These are phyloP conservation scores for Acorus calamus DNA, from an alignment of 106 monocot species.

Conservation along the genomic window DNA sequence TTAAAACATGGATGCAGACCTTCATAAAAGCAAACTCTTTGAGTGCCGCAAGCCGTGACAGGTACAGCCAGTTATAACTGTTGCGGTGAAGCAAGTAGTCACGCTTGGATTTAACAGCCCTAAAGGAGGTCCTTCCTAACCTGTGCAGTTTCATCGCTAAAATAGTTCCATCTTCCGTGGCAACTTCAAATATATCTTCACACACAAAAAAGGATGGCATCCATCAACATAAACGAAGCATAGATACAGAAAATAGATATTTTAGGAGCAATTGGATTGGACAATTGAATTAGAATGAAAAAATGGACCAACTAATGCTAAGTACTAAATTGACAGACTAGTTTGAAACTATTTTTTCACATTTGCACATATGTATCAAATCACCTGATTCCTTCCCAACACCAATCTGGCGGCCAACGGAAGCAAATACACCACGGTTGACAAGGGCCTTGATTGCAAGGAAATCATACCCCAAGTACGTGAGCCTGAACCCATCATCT, in stretches of 20 bases:
- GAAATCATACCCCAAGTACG: slow-evolving; percentile 98
- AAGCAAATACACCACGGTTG: slow-evolving; percentile 76
- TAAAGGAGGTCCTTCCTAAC: slow-evolving; percentile 82
- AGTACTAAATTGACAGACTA: too few relatives aligned
- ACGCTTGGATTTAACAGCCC: slow-evolving; percentile 94
- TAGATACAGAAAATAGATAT: too few relatives aligned
- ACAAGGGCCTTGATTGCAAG: slow-evolving; percentile 95
- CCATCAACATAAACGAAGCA: background rate
- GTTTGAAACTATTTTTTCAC: too few relatives aligned
- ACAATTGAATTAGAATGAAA: too few relatives aligned
- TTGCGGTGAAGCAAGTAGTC: slow-evolving; percentile 76
- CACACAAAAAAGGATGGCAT: background rate
- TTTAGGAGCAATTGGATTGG: too few relatives aligned
- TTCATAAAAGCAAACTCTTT: slow-evolving; percentile 99
- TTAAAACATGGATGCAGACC: slow-evolving; percentile 18
- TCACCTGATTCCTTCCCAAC: slow-evolving; percentile 97
- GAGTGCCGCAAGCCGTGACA: slow-evolving; percentile 90
- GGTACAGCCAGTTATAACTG: slow-evolving; percentile 90
- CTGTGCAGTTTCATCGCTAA: slow-evolving; percentile 97
- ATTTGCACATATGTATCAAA: too few relatives aligned
- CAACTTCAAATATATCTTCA: slow-evolving; percentile 96
- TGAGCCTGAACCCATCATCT: slow-evolving; percentile 97
- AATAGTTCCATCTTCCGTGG: slow-evolving; percentile 81
- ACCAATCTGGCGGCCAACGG: slow-evolving; percentile 93
- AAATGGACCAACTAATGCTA: too few relatives aligned